Evolutionary conservation across 2,329 filamentous ascomycete genomes (phyloP), one percentile per base, ranked within the genome.

Genomic region (Lachnellula occidentalis): DNA sequence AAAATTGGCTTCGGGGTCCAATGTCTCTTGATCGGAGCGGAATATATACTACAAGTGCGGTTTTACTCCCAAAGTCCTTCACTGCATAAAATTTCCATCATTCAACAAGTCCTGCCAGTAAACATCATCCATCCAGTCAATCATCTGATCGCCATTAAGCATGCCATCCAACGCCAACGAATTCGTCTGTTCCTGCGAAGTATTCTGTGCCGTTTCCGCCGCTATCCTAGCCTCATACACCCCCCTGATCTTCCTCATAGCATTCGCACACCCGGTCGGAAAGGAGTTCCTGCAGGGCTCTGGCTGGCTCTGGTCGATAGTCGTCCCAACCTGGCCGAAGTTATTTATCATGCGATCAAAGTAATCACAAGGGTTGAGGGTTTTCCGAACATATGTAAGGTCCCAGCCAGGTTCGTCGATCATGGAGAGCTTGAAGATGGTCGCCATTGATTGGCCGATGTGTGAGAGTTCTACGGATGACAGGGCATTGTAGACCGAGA

Each of bases 351-450:
- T 17, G 6, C 55, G 48, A 21, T 61, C 55, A 21, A 62, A 58
- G 42, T 61, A 62, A 6, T 55, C 60, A 5, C 64, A 50, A 1
- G 74, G 45, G 50, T 70, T 57, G 2, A 71, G 61, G 1, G 58
- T 68, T 46, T 69, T 67, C 34, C 69, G 69, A 43, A 74, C 70
- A 9, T 69, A 63, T 9, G 66, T 60, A 9, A 65, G 64, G 54
- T 75, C 72, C 72, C 72, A 74, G 1, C 66, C 69, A 8, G 69
- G 68, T 48, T 73, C 69, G 27, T 66, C 58, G 3, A 73, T 59
- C 2, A 69, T 67, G 0, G 69, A 70, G 5, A 75, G 62, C 31
- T 71, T 69, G 49, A 73, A 70, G 27, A 75, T 58, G 1, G 71
- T 62, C 1, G 66, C 69, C 22, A 72, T 52, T 15, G 60, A 69